Conservation (phyloP, 768 basidiomycete genomes). For the Lactarius quietus region DNA sequence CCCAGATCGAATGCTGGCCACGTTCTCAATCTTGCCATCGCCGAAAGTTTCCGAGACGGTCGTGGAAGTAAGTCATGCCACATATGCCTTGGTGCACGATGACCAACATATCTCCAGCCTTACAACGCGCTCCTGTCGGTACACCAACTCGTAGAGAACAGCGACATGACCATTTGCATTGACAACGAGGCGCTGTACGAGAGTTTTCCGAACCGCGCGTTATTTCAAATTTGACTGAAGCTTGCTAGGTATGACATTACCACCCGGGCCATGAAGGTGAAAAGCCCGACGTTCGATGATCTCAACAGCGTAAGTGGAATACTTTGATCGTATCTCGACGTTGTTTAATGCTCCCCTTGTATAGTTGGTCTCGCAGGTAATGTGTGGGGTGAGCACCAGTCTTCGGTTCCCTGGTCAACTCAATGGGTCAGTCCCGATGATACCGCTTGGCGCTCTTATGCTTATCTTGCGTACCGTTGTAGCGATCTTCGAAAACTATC, state of each 20-base stretch:
- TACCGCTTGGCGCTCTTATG: background rate
- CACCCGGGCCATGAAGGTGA: constrained; percentile 59
- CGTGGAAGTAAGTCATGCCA: constrained; percentile 43
- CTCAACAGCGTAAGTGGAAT: constrained; percentile 57
- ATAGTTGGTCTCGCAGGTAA: constrained; percentile 79
- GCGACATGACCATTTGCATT: constrained; percentile 79
- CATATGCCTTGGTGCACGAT: background rate
- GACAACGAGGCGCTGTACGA: constrained; percentile 84
- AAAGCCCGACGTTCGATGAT: constrained; percentile 58
- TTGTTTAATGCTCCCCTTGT: background rate
- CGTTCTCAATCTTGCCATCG: constrained; percentile 52
- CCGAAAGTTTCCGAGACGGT: constrained; percentile 52
- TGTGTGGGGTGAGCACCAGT: constrained; percentile 93
- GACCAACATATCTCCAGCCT: constrained; percentile 40
- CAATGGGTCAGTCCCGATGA: constrained; percentile 57
- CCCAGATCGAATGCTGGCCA: constrained; percentile 46
- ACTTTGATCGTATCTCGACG: background rate
- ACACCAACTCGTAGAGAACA: constrained; percentile 86
- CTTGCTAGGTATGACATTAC: constrained; percentile 65
- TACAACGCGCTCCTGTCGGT: constrained; percentile 84
- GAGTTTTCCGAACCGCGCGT: background rate
- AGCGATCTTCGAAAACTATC: constrained; percentile 87
- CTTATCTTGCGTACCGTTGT: constrained; percentile 9
- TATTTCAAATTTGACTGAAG: background rate
- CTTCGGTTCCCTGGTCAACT: constrained; percentile 92